Evolutionary conservation across 2,329 filamentous ascomycete genomes (phyloP), one percentile per base, ranked within the genome.

Genomic region (Fusarium mexicanum): DNA sequence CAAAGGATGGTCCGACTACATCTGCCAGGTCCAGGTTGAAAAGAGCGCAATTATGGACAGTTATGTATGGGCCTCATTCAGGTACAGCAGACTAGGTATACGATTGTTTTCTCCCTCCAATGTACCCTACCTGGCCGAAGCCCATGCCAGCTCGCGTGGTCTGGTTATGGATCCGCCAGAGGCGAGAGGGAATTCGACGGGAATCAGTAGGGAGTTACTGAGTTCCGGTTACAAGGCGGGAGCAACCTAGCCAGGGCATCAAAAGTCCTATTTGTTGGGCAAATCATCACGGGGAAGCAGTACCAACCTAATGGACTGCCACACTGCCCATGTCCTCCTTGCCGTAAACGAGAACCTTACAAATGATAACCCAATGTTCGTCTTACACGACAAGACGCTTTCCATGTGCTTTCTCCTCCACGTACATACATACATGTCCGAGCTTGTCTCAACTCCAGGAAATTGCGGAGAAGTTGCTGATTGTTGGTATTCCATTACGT

Each of bases 401-500:
- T 33, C 26, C 29, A 40, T 24, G 17, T n/a, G 29, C 24, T n/a
- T 61, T 58, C 43, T 46, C 38, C 41, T 67, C 41, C 40, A 53
- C 22, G 47, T 29, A 29, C 18, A 57, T 24, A 53, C 22, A 51
- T 29, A 24, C 18, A 57, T 26, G 38, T 47, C 67, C 53, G 57
- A 71, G 60, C 72, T 64, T 71, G 35, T 46, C 58, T 71, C 59
- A 41, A 46, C 33, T 51, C 48, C 33, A 58, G 29, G 37, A 68
- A 64, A 73, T 61, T 71, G 72, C 57, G 62, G 62, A 73, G 68
- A 74, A 66, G 69, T 41, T 64, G 29, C 46, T 64, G 67, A 64
- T 38, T 33, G 17, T 64, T 38, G 43, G 33, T 41, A 64, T 74
- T 63, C 29, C 26, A 76, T 76, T 76, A 76, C 73, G 70, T 76